Base-by-base conservation (phyloP, 2,329 filamentous ascomycete genomes). In the Diaporthe citri region DNA sequence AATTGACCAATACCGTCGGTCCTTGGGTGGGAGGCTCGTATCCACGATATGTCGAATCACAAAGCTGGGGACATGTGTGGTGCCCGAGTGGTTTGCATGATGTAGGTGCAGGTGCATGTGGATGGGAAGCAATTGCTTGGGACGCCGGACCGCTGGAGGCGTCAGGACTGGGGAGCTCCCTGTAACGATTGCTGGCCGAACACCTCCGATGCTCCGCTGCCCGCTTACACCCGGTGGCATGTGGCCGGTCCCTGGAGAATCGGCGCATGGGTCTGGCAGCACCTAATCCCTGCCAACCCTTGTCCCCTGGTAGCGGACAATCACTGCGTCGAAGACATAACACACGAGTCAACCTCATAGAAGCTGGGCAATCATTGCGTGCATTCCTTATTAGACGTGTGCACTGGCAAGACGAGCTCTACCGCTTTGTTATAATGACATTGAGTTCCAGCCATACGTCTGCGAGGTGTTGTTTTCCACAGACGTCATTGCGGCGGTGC, bases 1-100 rank as follows among this genome's bases (percentile, higher is more conserved):
- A 46, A 67, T 67, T 67, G 46, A 41, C 64, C 46, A 52, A 67
- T 67, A 13, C 64, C 15, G 20, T 12, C 20, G 31, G 64, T 6
- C 31, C 6, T 25, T 25, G 31, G 46, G 31, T 20, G 4, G n/a
- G 7, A 22, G 17, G 46, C 64, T 67, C 64, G 64, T 67, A 55
- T 39, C 31, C 34, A 39, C 28, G 20, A 67, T 17, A 28, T 22
- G 46, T 67, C 22, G 46, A 28, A 67, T 51, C 64, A 67, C 46
- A 41, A 39, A 22, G 13, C 62, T 22, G 22, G 34, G 34, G 31
- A 25, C 13, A 41, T 22, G 31, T 20, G 12, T 8, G 22, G 31
- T 15, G 46, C 46, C 46, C 46, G 46, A 34, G 46, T 31, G 22
- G 46, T 67, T 41, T 52, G 64, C 46, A 52, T 46, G 8, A 36